Conservation (phyloP, 2,329 filamentous ascomycete species). For the Penicillium verrucosum region DNA sequence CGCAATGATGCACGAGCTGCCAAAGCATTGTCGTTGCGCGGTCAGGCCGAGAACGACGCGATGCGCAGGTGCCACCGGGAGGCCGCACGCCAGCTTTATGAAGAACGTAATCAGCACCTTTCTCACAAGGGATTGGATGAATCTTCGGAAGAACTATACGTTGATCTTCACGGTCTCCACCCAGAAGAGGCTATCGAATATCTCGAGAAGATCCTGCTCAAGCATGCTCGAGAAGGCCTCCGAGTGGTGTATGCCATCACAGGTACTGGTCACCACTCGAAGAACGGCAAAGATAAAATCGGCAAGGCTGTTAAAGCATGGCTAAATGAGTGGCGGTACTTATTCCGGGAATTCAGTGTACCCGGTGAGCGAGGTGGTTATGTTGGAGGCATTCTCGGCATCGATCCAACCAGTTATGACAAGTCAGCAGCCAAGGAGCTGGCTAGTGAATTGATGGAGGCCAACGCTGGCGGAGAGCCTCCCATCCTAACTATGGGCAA, state of each 20-base stretch:
- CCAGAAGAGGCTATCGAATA: constrained; percentile 96
- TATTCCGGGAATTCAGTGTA: constrained; percentile 93
- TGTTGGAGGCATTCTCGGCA: constrained; percentile 62
- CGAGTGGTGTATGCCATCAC: constrained; percentile 92
- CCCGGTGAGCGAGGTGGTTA: constrained; percentile 86
- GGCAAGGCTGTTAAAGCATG: constrained; percentile 89
- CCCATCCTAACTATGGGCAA: constrained; percentile 40
- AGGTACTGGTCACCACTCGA: constrained; percentile 93
- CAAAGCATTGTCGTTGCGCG: constrained; percentile 88
- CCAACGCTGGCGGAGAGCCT: constrained; percentile 25
- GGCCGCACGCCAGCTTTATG: constrained; percentile 86
- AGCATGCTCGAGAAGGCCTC: constrained; percentile 67
- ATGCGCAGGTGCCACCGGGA: constrained; percentile 97
- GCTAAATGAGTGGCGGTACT: constrained; percentile 92
- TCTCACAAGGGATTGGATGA: constrained; percentile 42
- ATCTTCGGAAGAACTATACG: constrained; percentile 71
- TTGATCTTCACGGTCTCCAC: constrained; percentile 97
- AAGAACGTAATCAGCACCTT: constrained; percentile 78
- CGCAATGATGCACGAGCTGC: constrained; percentile 94
- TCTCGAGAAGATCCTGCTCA: constrained; percentile 79
- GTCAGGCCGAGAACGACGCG: constrained; percentile 92
- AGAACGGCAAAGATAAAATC: constrained; percentile 98
- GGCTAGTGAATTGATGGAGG: constrained; percentile 21
- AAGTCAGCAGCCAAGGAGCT: constrained; percentile 32
- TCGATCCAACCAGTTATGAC: constrained; percentile 61